These are phyloP conservation scores for Priceomyces haplophilus DNA, from an alignment of 805 yeast genomes.

Conservation along the genomic window DNA sequence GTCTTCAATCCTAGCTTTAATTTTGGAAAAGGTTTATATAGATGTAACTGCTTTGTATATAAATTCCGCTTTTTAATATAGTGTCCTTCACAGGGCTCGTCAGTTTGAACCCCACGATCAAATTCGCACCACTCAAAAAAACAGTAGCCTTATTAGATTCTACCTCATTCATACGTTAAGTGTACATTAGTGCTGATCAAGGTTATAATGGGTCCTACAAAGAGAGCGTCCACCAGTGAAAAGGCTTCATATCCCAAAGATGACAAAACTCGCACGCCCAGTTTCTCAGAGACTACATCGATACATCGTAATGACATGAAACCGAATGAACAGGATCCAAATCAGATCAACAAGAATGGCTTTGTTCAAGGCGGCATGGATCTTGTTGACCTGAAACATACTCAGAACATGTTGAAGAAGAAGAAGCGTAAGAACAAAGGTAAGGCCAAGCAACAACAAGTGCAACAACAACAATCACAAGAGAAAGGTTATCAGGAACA, in stretches of 20 bases:
- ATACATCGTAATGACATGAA: background rate
- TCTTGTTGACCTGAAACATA: background rate
- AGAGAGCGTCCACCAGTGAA: background rate
- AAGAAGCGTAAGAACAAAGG: slow-evolving; percentile 6
- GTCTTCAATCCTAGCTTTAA: background rate
- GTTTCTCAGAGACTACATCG: background rate
- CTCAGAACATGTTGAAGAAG: background rate
- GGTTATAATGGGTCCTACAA: background rate
- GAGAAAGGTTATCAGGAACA: background rate
- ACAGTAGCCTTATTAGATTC: background rate
- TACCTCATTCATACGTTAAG: background rate
- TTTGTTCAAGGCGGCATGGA: background rate
- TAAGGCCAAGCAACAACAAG: slow-evolving; percentile 1
- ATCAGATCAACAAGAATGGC: background rate
- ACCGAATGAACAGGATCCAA: background rate
- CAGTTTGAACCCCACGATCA: slow-evolving; percentile 1
- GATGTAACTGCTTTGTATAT: background rate
- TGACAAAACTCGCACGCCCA: background rate
- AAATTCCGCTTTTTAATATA: background rate
- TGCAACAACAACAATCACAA: background rate
- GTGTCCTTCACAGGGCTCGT: background rate
- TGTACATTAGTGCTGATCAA: background rate
- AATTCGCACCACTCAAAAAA: background rate
- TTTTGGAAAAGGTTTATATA: too few species aligned
- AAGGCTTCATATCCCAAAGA: background rate